Percentiles rank a stretch among this genome's conserved stretches.
Evolutionary conservation across 805 yeast genomes (phyloP).

Genomic region (Wickerhamiella siamensis): DNA sequence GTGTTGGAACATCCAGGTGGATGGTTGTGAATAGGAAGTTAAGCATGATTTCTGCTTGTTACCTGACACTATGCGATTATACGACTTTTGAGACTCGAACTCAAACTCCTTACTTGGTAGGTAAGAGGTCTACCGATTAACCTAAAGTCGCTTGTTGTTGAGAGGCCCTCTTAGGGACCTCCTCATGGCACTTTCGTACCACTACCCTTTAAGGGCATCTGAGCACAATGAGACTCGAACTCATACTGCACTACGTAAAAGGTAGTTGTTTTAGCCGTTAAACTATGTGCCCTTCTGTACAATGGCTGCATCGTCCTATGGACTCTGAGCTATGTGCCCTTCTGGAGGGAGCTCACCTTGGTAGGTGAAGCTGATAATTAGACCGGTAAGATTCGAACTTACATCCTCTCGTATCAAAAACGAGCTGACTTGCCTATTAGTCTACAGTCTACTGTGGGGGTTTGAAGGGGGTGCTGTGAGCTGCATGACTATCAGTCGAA

Average conservation of each 20-base stretch:
- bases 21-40: slow-evolving; percentile 5
- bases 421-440: slow-evolving; percentile 4
- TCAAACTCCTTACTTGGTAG: slow-evolving; percentile 6
- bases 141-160: slow-evolving; percentile 4
- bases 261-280: slow-evolving; percentile 5
- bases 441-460: slow-evolving; percentile 3
- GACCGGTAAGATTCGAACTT: slow-evolving; percentile 6
- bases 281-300: slow-evolving; percentile 2
- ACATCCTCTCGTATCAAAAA: slow-evolving; percentile 3
- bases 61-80: background rate
- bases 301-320: no score
- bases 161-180: background rate
- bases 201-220: background rate
- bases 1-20: slow-evolving; percentile 18
- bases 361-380: background rate
- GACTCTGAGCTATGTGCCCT: no score
- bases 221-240: slow-evolving; percentile 10
- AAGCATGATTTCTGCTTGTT: slow-evolving; percentile 2
- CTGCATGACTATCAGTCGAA: slow-evolving; percentile 5
- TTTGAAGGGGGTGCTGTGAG: no score
- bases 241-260: slow-evolving; percentile 8
- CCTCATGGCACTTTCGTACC: background rate
- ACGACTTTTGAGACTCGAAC: slow-evolving; percentile 6
- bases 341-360: no score
- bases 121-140: slow-evolving; percentile 8